Percentiles rank a stretch among this genome's conserved stretches.
These are phyloP conservation scores for Draba incana DNA, from an alignment of 345 rosid species.

Conservation along the genomic window DNA sequence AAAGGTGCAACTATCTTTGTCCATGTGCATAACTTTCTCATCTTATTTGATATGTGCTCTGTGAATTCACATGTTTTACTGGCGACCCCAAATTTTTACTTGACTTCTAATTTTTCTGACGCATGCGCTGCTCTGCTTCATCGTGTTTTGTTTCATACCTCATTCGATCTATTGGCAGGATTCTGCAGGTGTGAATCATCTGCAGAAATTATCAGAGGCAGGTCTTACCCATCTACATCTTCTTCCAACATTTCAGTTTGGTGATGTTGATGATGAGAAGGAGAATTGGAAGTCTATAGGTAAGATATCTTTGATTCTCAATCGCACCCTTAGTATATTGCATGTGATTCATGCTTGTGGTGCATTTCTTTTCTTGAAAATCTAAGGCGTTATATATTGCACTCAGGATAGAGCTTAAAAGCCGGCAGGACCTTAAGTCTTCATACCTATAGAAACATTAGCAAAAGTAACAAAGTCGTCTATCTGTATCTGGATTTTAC, in stretches of 20 bases:
- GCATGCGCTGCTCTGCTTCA: background rate
- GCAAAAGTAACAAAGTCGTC: constrained; percentile 3
- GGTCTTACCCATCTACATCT: constrained; percentile 91
- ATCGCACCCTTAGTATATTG: constrained; percentile 10
- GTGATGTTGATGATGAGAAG: constrained; percentile 79
- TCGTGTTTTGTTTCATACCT: constrained; percentile 21
- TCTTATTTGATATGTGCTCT: constrained; percentile 1
- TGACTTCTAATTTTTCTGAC: constrained; percentile 2
- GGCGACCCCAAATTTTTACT: background rate
- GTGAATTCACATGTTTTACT: constrained; percentile 10
- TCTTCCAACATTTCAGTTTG: constrained; percentile 89
- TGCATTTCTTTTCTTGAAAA: background rate
- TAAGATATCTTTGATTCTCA: constrained; percentile 44
- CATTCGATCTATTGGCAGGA: constrained; percentile 52
- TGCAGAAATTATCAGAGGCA: constrained; percentile 78
- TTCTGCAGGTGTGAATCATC: constrained; percentile 78
- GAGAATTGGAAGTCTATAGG: constrained; percentile 86
- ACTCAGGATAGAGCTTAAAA: constrained; percentile 12
- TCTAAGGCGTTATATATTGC: constrained; percentile 9
- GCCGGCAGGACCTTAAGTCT: background rate
- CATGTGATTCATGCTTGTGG: background rate
- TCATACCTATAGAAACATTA: constrained; percentile 15
- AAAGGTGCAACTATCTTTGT: constrained; percentile 54
- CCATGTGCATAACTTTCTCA: constrained; percentile 21
- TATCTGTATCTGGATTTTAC: constrained; percentile 14